Conservation (phyloP, 495 filamentous ascomycete species). For the Pseudoneurospora amorphoporcata region DNA sequence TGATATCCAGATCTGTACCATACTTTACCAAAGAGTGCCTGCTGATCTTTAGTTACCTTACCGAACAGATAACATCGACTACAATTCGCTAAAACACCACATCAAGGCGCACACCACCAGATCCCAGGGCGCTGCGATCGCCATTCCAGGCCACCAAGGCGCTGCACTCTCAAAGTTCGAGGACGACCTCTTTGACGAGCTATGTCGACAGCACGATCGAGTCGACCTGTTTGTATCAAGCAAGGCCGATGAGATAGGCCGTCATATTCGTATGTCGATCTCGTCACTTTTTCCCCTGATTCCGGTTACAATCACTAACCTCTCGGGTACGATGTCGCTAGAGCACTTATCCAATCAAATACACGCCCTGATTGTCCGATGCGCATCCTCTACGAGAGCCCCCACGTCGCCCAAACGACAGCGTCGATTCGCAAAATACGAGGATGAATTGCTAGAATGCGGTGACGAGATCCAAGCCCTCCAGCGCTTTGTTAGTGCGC, state of each 20-base stretch:
- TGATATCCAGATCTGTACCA: neutral
- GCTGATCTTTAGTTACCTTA: neutral
- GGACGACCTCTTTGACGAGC: slow-evolving; percentile 47
- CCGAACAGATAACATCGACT: slow-evolving; percentile 55
- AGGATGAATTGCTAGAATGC: slow-evolving; percentile 34
- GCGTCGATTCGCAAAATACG: slow-evolving; percentile 40
- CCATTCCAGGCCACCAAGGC: slow-evolving; percentile 53
- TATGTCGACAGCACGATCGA: slow-evolving; percentile 54
- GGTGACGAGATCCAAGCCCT: slow-evolving; percentile 53
- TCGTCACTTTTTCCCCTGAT: neutral
- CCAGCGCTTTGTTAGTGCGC: slow-evolving; percentile 51
- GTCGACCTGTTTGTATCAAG: slow-evolving; percentile 60
- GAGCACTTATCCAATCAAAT: slow-evolving; percentile 44
- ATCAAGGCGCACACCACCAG: slow-evolving; percentile 61
- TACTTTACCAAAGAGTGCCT: neutral
- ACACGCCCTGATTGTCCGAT: slow-evolving; percentile 35
- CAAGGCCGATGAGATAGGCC: slow-evolving; percentile 57
- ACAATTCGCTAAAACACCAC: slow-evolving; percentile 62
- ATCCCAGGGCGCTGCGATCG: slow-evolving; percentile 48
- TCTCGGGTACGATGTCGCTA: slow-evolving; percentile 8
- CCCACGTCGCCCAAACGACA: slow-evolving; percentile 28
- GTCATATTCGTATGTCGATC: slow-evolving; percentile 42
- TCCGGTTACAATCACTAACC: slow-evolving; percentile 1
- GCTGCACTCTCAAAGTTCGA: slow-evolving; percentile 47
- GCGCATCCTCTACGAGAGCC: slow-evolving; percentile 20